Evolutionary conservation across 2,329 filamentous ascomycete species (phyloP), one percentile per base, ranked within the genome.

Genomic region (Epichloe festucae): DNA sequence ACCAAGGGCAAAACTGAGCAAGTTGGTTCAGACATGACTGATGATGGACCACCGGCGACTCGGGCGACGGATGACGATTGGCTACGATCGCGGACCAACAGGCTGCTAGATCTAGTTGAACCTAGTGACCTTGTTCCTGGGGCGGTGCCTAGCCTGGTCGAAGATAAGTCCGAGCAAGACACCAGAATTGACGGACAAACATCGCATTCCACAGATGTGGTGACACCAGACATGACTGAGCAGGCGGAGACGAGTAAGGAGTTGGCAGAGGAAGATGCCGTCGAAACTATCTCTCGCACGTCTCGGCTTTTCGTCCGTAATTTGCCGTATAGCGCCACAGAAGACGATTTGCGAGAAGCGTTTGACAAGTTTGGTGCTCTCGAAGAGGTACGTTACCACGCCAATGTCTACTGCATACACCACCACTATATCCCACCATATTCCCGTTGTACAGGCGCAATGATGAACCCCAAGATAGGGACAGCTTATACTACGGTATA

Each of bases 381-480:
- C 46, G 79, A 91, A 76, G 91, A 97, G 84, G 93, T 97, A 83
- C 77, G 87, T 70, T 58, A 17, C 53, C 53, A 52, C 49, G 47
- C 42, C 55, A 44, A 43, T 55, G 49, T 51, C 46, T 38, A 8
- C 17, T 35, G 14, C 38, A 41, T 12, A 47, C 38, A 23, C 36
- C 42, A 31, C 48, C 27, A n/a, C n/a, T 36, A 15, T n/a, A 15
- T 19, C 19, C 39, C 6, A 21, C 12, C 43, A n/a, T 15, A 8
- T 19, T 12, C 31, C 15, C n/a, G 10, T 21, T 21, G 21, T 4
- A 12, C 36, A 43, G 57, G 57, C 76, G 74, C 72, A 69, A 79
- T 91, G 93, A 97, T 97, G 91, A 97, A 88, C 74, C 81, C 87
- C 86, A 54, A 86, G 93, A 97, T 97, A 97, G 93, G 93, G 93